phyloP scores from a whole-genome alignment of 495 filamentous ascomycete species.

The Ascobolus immersus region DNA sequence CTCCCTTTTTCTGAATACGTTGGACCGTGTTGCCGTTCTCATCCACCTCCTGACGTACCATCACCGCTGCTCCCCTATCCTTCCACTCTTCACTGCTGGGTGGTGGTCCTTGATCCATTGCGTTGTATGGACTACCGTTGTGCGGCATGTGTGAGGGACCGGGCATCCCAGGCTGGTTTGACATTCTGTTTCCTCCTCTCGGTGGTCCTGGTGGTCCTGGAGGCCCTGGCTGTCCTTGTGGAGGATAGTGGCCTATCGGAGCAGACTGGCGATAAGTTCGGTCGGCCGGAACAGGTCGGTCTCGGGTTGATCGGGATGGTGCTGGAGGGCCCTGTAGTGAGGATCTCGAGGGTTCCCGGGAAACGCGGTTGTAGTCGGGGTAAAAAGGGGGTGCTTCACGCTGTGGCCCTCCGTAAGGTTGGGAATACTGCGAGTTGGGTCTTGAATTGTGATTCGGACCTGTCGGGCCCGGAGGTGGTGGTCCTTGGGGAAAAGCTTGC shows the following conservation, averaged over 20 bases:
- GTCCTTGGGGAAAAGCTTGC: too few species aligned
- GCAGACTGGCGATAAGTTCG: constrained; percentile 16
- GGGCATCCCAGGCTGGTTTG: constrained; percentile 19
- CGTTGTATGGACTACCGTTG: neutral
- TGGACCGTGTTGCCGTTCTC: constrained; percentile 57
- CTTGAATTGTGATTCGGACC: too few species aligned
- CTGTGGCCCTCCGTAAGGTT: too few species aligned
- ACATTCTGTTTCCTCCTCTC: too few species aligned
- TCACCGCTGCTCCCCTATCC: constrained; percentile 67
- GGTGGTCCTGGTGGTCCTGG: constrained; percentile 7
- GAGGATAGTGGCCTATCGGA: constrained; percentile 28
- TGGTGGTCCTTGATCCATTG: constrained; percentile 37
- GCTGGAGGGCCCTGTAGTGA: constrained; percentile 11
- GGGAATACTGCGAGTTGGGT: too few species aligned
- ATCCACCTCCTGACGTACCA: constrained; percentile 53
- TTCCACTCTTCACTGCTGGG: constrained; percentile 82
- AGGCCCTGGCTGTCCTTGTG: constrained; percentile 41
- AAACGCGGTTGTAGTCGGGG: constrained; percentile 14
- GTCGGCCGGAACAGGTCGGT: constrained; percentile 16
- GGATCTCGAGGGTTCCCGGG: constrained; percentile 14
- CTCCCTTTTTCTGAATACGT: constrained; percentile 79
- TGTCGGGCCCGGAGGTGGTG: too few species aligned
- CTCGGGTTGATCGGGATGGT: constrained; percentile 9
- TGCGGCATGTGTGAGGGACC: constrained; percentile 10
- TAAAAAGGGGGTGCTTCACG: too few species aligned